phyloP scores from a whole-genome alignment of 371 early-diverging fungal species.

The Circinella umbellata region DNA sequence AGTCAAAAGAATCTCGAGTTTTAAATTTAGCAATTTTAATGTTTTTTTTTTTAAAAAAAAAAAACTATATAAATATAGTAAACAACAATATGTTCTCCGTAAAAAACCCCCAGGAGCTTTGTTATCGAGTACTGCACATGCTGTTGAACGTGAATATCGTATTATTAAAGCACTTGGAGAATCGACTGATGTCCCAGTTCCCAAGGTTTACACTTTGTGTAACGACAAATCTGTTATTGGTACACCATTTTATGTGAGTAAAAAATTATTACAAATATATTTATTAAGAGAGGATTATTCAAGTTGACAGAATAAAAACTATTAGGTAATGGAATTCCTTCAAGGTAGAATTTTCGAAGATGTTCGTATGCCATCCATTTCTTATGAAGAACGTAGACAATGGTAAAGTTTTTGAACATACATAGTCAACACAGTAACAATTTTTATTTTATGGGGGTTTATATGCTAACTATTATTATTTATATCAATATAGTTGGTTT shows the following conservation, averaged over 20 bases:
- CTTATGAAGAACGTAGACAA: conserved; percentile 57
- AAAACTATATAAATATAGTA: conserved; percentile 26
- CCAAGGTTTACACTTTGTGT: conserved; percentile 83
- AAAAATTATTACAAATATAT: conserved; percentile 14
- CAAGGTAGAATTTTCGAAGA: conserved; percentile 86
- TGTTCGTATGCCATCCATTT: conserved; percentile 57
- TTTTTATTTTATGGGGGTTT: no score
- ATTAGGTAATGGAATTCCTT: conserved; percentile 87
- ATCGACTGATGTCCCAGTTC: conserved; percentile 85
- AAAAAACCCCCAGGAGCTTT: conserved; percentile 92
- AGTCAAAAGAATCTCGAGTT: no score
- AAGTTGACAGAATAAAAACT: neutral
- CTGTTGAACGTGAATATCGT: conserved; percentile 91
- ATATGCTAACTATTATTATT: no score
- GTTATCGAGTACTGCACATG: conserved; percentile 85
- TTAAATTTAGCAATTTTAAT: no score
- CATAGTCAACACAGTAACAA: no score
- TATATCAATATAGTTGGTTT: conserved; percentile 57
- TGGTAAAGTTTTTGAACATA: conserved; percentile 42
- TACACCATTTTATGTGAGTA: conserved; percentile 87
- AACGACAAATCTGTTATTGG: conserved; percentile 80
- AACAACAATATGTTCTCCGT: conserved; percentile 78
- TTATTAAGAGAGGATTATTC: neutral
- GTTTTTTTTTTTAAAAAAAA: neutral
- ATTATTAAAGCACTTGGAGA: conserved; percentile 77